These are phyloP conservation scores for Scalesia atractyloides DNA, from an alignment of 129 eudicot species.

Conservation along the genomic window DNA sequence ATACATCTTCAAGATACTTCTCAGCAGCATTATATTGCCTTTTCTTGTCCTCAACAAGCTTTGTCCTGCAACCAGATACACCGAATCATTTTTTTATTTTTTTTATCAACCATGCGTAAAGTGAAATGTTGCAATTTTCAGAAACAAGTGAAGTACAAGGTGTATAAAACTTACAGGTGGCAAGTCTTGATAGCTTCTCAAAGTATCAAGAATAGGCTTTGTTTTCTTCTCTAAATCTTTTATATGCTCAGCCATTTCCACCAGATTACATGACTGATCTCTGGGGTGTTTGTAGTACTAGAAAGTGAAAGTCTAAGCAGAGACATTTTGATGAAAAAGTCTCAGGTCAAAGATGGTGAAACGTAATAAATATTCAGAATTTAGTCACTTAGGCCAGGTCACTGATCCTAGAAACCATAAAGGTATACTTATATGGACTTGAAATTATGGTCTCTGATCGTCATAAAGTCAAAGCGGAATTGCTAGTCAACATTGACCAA, in stretches of 20 bases:
- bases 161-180: slow-evolving; percentile 65
- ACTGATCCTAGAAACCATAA: too few species aligned
- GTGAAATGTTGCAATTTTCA: slow-evolving; percentile 5
- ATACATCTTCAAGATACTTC: slow-evolving; percentile 90
- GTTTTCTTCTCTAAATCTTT: slow-evolving; percentile 96
- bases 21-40: slow-evolving; percentile 93
- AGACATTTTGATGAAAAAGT: too few species aligned
- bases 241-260: slow-evolving; percentile 96
- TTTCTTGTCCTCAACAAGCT: slow-evolving; percentile 90
- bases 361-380: too few species aligned
- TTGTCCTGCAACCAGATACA: slow-evolving; percentile 63
- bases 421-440: too few species aligned
- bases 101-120: not conserved
- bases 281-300: too few species aligned
- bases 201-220: slow-evolving; percentile 87
- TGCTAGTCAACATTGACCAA: too few species aligned
- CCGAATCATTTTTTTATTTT: not conserved
- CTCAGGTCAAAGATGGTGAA: too few species aligned
- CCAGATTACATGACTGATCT: slow-evolving; percentile 96
- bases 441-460: too few species aligned
- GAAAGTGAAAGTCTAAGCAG: too few species aligned
- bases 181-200: slow-evolving; percentile 97
- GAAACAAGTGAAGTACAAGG: not conserved
- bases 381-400: too few species aligned
- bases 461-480: too few species aligned